A percentile compares a stretch with the other conserved stretches of the same genome.
phyloP scores from a whole-genome alignment of 495 filamentous ascomycete species.

The Penicillium atrosanguineum region DNA sequence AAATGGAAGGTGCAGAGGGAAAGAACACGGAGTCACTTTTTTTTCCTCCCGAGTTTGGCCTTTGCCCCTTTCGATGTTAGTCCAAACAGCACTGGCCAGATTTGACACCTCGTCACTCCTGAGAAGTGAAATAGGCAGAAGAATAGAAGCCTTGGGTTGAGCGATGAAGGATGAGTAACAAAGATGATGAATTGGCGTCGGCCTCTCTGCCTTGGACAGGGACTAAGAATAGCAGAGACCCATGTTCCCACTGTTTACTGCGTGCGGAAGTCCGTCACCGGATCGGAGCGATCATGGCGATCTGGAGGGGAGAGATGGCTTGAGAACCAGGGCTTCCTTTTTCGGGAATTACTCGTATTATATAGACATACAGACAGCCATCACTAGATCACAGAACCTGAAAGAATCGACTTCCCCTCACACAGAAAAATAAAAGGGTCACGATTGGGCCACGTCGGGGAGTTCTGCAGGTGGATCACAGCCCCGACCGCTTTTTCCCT shows the following conservation, averaged over 20 bases:
- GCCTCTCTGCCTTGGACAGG: background rate
- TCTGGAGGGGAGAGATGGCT: background rate
- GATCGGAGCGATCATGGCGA: constrained; percentile 1
- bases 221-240: constrained; percentile 9
- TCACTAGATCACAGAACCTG: background rate
- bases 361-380: background rate
- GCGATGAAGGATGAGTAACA: background rate
- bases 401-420: constrained; percentile 6
- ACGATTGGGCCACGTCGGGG: constrained; percentile 22
- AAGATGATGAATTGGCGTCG: background rate
- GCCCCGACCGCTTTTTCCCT: constrained; percentile 20
- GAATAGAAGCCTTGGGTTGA: background rate
- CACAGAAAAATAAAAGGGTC: background rate
- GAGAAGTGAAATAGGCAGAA: background rate
- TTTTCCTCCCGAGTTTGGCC: background rate
- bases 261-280: constrained; percentile 8
- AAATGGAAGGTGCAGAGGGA: background rate
- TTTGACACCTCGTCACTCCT: background rate
- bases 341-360: background rate
- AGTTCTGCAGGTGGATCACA: constrained; percentile 5
- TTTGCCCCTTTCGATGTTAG: constrained; percentile 24
- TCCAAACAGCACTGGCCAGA: constrained; percentile 5
- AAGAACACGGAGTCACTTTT: constrained; percentile 10
- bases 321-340: too few species aligned
- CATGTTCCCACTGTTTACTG: constrained; percentile 4